Evolutionary conservation across 2,329 filamentous ascomycete species (phyloP), one percentile per base, ranked within the genome.

Genomic region (Scedosporium minutisporum): DNA sequence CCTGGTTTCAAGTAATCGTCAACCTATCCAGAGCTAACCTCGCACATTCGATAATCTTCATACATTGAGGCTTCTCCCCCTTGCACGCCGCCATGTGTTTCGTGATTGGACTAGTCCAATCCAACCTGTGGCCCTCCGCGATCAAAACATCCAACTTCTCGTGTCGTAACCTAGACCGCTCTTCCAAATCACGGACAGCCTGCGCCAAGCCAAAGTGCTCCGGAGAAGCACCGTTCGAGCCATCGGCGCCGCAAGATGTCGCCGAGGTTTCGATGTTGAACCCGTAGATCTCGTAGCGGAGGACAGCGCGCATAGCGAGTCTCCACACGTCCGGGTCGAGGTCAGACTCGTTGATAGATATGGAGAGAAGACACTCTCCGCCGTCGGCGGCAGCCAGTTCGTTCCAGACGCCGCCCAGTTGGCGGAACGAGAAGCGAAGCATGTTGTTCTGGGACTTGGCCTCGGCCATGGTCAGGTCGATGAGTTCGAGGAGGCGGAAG

Each of bases 281-380:
- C 0, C 84, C 84, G 68, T 87, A 85, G 6, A 87, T 78, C 67
- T 87, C 84, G 12, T 82, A 67, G 63, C 78, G 79, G 18, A 87
- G 71, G 63, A 87, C 72, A 1, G 80, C 80, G 14, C 83, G 76
- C 48, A 86, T 77, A 1, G 77, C 76, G 6, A 76, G 73, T 42
- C 83, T 75, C 84, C 85, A 87, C 66, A 79, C 70, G 4, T 75
- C 71, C 0, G 84, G 82, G 29, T 80, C 75, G 71, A 87, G 77
- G 51, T 75, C 71, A 14, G 74, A 71, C 63, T 78, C 72, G 64
- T 79, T 73, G 64, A 78, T 75, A n/a, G 65, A 67, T 14, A 67
- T 61, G 6, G 67, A 41, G 27, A 61, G 29, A 12, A 61, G 29
- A 27, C 60, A 61, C 7, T 23, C 65, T 67, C 76, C 76, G 33